Base-by-base conservation (phyloP, 176 grass and related monocot genomes). In the Carex myosuroides region DNA sequence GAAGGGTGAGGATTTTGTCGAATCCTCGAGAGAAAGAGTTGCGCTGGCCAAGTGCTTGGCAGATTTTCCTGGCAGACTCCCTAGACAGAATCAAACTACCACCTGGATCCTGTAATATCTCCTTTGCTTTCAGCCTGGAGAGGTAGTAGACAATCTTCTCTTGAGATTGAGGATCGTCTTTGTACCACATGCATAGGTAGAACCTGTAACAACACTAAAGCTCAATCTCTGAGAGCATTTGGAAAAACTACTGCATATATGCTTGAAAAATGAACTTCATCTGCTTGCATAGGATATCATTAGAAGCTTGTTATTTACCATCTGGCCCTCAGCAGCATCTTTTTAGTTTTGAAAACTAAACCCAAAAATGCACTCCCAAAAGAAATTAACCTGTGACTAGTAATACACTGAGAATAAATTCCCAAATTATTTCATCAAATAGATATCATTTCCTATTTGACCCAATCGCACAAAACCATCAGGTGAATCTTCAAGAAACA, bases 161-260 rank as follows among this genome's bases (percentile, higher is more conserved):
- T 83, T 94, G 88, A 83, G 87, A 91, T 85, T 83, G 88, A 72
- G 90, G 88, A 63, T 92, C 93, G 62, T 95, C 93, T 89, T 99
- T 99, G 89, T 92, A 91, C 97, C 97, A 99, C 88, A 90, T 85
- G 87, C 91, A 99, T 67, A 99, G 81, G 89, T 99, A 91, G 78
- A 95, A 99, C 97, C 97, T 99, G 90, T 64, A 87, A 42, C 39
- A 83, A 54, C 11, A 54, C 24, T 77, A 33, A 26, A 32, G 13
- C 48, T 78, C 73, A 78, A 78, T 57, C 52, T 78, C 22, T 18
- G 14, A 78, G 2, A 33, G 7, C 6, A 33, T 17, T 55, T 53
- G 20, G 26, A 70, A 6, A 53, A 52, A 18, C 2, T 55, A 32
- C 4, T 17, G 50, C 52, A 57, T 78, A 37, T 57, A 76, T 76